Base-by-base conservation (phyloP, 495 filamentous ascomycete species). In the Bryoglossum gracile region DNA sequence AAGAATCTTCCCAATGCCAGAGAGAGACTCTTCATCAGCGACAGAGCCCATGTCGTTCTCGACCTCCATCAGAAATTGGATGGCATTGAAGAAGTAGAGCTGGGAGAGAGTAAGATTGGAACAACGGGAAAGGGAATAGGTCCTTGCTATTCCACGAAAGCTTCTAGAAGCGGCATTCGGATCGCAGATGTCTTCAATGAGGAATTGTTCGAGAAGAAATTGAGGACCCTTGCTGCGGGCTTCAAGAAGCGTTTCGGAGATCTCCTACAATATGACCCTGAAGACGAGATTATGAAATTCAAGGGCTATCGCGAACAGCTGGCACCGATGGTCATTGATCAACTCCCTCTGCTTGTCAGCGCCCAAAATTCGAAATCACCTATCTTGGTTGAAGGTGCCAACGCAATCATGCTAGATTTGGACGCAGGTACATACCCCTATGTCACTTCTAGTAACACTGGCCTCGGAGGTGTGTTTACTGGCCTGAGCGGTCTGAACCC, bases 351-450 rank as follows among this genome's bases (percentile, higher is more conserved):
- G 54, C 68, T 88, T 48, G 60, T 67, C 33, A 58, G 62, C 8
- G 77, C 75, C 16, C 75, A 82, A 53, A 69, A 77, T 46, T 62
- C 74, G 55, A 79, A 83, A 16, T 69, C 72, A 43, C 76, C 76
- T 51, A 84, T 90, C 51, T 71, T 95, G 4, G 77, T 95, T 33
- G 89, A 96, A 67, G 88, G 89, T 49, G 84, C 86, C 13, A 89
- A 95, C 55, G 87, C 88, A 16, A 69, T 90, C 44, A 85, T 87
- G 79, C 42, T 47, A n/a, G 53, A 56, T 38, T 36, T 55, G 9
- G 47, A 51, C 17, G 28, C 17, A n/a, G 84, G 86, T 59, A 90
- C 82, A 45, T 94, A 92, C 60, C 89, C 89, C 47, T 91, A 77
- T 56, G 89, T 94, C 47, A 94, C 89, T 24, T 88, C 82, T 11